A percentile compares a stretch with the other conserved stretches of the same genome.
These are phyloP conservation scores for Neospermospora avenae DNA, from an alignment of 2,329 filamentous ascomycete species.

Conservation along the genomic window DNA sequence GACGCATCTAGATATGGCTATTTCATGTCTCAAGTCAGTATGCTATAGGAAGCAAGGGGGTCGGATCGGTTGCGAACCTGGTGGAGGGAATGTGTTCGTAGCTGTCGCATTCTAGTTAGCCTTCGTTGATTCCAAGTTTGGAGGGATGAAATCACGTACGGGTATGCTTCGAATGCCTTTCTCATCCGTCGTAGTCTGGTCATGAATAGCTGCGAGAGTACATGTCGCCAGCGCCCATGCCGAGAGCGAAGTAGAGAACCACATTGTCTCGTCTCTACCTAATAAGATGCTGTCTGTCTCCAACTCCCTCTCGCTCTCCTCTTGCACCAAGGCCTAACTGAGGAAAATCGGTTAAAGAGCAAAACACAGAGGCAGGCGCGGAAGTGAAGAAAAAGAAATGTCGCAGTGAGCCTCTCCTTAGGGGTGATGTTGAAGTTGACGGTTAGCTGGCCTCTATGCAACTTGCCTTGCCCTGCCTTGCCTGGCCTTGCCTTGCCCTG, in stretches of 20 bases:
- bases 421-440: not conserved
- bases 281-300: conserved; percentile 3
- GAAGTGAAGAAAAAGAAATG: conserved; percentile 8
- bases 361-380: not conserved
- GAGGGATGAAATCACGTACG: conserved; percentile 41
- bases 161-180: conserved; percentile 61
- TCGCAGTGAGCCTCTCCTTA: not conserved
- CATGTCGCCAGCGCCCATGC: conserved; percentile 36
- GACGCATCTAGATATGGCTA: conserved; percentile 97
- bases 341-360: not conserved
- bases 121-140: not conserved
- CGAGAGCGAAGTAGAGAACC: conserved; percentile 30
- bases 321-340: not conserved
- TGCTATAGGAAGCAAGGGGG: not conserved
- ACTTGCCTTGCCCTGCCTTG: conserved; percentile 8
- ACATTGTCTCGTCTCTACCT: conserved; percentile 25
- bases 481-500: conserved; percentile 6
- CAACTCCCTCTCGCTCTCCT: not conserved
- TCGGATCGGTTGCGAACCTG: conserved; percentile 53
- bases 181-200: conserved; percentile 35
- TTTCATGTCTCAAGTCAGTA: conserved; percentile 11
- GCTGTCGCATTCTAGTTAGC: conserved; percentile 46
- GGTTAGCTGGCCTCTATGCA: conserved; percentile 26
- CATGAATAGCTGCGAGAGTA: conserved; percentile 35
- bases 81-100: conserved; percentile 81